Conservation (phyloP, 306 rosid genomes). For the Erythrophleum fordii region DNA sequence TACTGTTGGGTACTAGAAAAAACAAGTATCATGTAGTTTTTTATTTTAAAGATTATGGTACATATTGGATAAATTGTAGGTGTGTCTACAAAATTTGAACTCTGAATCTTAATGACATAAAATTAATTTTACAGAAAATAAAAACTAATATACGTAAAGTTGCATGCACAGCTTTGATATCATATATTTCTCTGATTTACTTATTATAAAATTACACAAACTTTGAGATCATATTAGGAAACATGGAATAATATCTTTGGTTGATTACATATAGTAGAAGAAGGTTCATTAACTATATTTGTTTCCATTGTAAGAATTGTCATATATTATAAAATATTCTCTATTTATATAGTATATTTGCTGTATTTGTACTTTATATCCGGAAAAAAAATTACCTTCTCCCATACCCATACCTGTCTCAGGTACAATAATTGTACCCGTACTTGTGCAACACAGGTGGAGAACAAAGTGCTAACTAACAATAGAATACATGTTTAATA, state of each 20-base stretch:
- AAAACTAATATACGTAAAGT: not conserved
- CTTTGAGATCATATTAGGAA: not conserved
- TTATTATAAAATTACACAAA: not conserved
- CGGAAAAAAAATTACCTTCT: not conserved
- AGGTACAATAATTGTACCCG: not conserved
- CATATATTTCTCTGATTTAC: not conserved
- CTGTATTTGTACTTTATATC: no score
- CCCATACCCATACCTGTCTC: not conserved
- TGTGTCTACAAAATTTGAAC: not conserved
- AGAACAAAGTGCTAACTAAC: no score
- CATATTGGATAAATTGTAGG: not conserved
- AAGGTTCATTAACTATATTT: not conserved
- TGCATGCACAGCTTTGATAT: not conserved
- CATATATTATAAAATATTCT: no score
- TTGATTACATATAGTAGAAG: not conserved
- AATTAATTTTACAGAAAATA: not conserved
- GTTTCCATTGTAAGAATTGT: not conserved
- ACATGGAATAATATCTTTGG: not conserved
- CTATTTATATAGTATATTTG: not conserved
- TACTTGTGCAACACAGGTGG: not conserved
- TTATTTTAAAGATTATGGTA: no score
- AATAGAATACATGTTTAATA: not conserved
- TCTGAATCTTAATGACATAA: not conserved
- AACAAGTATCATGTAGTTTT: not conserved
- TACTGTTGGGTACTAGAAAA: not conserved